phyloP scores from a whole-genome alignment of 768 basidiomycete species.

The Pleurotus eryngii region DNA sequence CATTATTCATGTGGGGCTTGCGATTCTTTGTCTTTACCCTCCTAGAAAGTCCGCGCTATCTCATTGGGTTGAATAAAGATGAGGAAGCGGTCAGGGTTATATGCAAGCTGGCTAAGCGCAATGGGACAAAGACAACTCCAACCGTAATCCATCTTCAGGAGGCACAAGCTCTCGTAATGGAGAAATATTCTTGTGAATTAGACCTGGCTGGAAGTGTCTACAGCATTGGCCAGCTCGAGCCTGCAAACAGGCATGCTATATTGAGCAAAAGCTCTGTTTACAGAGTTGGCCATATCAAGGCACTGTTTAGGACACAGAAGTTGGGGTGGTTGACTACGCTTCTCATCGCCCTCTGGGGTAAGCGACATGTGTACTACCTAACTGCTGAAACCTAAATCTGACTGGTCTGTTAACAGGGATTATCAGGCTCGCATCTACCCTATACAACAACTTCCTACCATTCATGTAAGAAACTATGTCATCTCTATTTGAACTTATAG shows the following conservation, averaged over 20 bases:
- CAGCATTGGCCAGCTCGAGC: conserved; percentile 2
- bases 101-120: conserved; percentile 59
- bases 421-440: conserved; percentile 73
- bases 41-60: conserved; percentile 67
- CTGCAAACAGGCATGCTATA: conserved; percentile 15
- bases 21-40: conserved; percentile 67
- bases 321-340: conserved; percentile 65
- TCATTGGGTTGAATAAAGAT: conserved; percentile 65
- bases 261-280: conserved; percentile 36
- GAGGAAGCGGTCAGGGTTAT: conserved; percentile 61
- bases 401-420: conserved; percentile 41
- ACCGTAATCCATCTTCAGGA: conserved; percentile 46
- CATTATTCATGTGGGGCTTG: conserved; percentile 57
- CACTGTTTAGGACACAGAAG: conserved; percentile 61
- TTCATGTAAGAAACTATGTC: neutral
- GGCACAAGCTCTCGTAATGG: conserved; percentile 15
- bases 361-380: neutral
- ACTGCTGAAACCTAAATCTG: neutral
- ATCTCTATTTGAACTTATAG: neutral
- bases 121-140: conserved; percentile 46
- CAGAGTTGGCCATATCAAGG: conserved; percentile 42
- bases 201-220: neutral
- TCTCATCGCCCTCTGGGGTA: conserved; percentile 52
- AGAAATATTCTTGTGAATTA: too few relatives aligned
- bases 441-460: conserved; percentile 48